A percentile compares a stretch with the other conserved stretches of the same genome.
Evolutionary conservation across 2,329 filamentous ascomycete species (phyloP).

Genomic region (Nemania bipapillata): DNA sequence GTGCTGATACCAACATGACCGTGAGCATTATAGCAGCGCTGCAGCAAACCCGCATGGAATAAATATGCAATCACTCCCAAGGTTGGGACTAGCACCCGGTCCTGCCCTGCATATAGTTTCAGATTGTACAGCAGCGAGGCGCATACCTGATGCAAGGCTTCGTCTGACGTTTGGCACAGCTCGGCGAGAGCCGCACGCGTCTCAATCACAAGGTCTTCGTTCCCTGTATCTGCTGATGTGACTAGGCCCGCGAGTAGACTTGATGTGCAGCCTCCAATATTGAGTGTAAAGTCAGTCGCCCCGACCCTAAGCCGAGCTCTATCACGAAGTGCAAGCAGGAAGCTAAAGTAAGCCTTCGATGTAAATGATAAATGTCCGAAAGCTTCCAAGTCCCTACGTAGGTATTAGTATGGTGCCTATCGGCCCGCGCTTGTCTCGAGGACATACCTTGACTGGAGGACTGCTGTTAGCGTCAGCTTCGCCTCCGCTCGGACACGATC

Average conservation of each 20-base stretch:
- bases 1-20: neutral
- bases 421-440: neutral
- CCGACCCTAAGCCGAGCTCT: slow-evolving; percentile 54
- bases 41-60: slow-evolving; percentile 69
- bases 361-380: slow-evolving; percentile 63
- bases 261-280: slow-evolving; percentile 57
- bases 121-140: slow-evolving; percentile 66
- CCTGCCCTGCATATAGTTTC: slow-evolving; percentile 65
- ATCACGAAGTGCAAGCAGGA: slow-evolving; percentile 62
- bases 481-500: slow-evolving; percentile 82
- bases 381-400: slow-evolving; percentile 49
- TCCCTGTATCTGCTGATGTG: slow-evolving; percentile 80
- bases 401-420: slow-evolving; percentile 39
- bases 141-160: slow-evolving; percentile 59
- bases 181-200: slow-evolving; percentile 72
- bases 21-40: slow-evolving; percentile 45
- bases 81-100: slow-evolving; percentile 78
- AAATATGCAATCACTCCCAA: slow-evolving; percentile 83
- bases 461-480: slow-evolving; percentile 63
- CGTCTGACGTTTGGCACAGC: slow-evolving; percentile 59
- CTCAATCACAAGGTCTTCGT: slow-evolving; percentile 77
- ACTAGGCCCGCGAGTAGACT: slow-evolving; percentile 73
- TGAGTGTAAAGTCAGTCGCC: slow-evolving; percentile 50
- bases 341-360: slow-evolving; percentile 68
- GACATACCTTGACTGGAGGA: slow-evolving; percentile 60